Base-by-base conservation (phyloP, 148 eudicot genomes). In the Beta vulgaris region DNA sequence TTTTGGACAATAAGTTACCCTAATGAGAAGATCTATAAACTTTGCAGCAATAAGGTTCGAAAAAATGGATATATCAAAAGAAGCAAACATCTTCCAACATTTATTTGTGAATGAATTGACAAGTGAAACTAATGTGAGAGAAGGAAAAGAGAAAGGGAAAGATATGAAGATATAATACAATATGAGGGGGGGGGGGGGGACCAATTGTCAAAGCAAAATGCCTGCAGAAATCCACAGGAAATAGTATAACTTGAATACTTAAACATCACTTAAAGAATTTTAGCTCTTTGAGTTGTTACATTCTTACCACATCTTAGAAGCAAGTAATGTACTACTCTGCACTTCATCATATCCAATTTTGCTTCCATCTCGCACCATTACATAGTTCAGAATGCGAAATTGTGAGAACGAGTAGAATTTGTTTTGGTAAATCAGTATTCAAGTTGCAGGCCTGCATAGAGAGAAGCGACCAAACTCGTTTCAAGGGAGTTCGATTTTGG, bases 241-340 rank as follows among this genome's bases (percentile, higher is more conserved):
- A 28, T 48, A 25, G 13, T 51, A 13, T 51, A 13, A 59, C 26
- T 42, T 16, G 32, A 43, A 68, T 49, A 72, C 73, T 69, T 76
- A 39, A 23, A 32, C 72, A 13, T 31, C 68, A 76, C 51, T 68
- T 35, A 43, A 76, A 36, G 79, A 68, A 76, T 76, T 58, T 76
- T 59, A 57, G 62, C 26, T 25, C 23, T 32, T n/a, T 72, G 16
- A 28, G 28, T 8, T 29, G 16, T 72, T 23, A 71, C 54, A 44
- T 69, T 72, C 15, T 4, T 55, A 55, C 13, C 32, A n/a, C 35
- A 31, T 55, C 29, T 14, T 14, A 15, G n/a, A n/a, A n/a, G n/a
- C 37, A 28, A 40, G 31, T 21, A 21, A 51, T 68, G 68, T 40
- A 58, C 28, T 40, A 58, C 28, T 53, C 35, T 9, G 18, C 46